phyloP scores from a whole-genome alignment of 495 filamentous ascomycete genomes.

The Aspergillus leporis region DNA sequence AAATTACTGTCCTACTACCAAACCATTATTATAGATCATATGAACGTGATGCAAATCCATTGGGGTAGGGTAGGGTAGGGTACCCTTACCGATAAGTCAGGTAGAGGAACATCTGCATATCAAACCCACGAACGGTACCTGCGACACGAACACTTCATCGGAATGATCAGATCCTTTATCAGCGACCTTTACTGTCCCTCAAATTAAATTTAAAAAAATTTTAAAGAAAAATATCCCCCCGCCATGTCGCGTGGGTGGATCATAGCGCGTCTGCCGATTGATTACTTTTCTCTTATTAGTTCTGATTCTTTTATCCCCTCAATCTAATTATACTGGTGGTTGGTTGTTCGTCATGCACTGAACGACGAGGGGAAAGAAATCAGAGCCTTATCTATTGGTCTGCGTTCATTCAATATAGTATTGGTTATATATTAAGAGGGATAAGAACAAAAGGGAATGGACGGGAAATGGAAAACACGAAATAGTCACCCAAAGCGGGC shows the following conservation, averaged over 20 bases:
- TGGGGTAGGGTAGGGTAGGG: not conserved
- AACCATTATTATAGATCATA: not conserved
- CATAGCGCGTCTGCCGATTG: conserved; percentile 27
- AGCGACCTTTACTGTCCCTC: conserved; percentile 19
- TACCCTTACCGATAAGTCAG: no score
- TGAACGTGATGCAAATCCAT: not conserved
- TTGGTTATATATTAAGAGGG: no score
- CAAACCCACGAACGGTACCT: conserved; percentile 7
- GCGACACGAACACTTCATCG: conserved; percentile 17
- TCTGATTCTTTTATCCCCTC: conserved; percentile 5
- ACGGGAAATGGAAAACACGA: not conserved
- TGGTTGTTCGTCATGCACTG: not conserved
- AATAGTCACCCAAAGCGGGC: not conserved
- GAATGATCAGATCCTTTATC: conserved; percentile 17
- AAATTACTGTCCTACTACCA: not conserved
- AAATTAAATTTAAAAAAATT: no score
- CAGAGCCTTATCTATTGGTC: not conserved
- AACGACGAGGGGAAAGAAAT: not conserved
- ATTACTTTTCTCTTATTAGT: not conserved
- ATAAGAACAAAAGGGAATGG: no score
- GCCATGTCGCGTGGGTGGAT: conserved; percentile 28
- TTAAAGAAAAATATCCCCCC: conserved; percentile 15
- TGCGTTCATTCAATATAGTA: not conserved
- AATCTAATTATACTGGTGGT: no score
- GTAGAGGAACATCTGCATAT: not conserved